These are phyloP conservation scores for Hydnum rufescens DNA, from an alignment of 768 basidiomycete genomes.

Conservation along the genomic window DNA sequence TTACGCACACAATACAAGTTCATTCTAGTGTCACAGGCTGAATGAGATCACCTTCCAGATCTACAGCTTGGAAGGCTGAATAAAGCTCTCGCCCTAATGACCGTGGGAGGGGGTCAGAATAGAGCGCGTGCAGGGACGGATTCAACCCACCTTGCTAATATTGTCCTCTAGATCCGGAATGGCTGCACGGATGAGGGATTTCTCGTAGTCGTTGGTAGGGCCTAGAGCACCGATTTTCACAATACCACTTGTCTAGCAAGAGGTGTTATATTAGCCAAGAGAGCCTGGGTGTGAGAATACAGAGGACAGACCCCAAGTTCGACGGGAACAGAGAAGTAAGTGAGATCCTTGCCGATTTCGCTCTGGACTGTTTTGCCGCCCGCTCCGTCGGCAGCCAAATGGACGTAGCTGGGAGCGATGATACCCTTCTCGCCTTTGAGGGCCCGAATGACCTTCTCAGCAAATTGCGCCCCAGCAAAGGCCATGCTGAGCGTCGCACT, in stretches of 20 bases:
- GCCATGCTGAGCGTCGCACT: conserved; percentile 97
- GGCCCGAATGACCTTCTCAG: conserved; percentile 63
- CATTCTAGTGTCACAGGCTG: too few species aligned
- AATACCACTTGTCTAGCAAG: conserved; percentile 49
- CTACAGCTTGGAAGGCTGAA: conserved; percentile 13
- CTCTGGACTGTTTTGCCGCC: conserved; percentile 57
- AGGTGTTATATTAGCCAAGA: background rate
- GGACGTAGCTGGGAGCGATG: conserved; percentile 66
- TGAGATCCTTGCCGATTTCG: conserved; percentile 56
- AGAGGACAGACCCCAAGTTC: conserved; percentile 54
- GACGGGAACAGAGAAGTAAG: conserved; percentile 78
- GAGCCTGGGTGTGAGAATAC: background rate
- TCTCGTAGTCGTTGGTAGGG: conserved; percentile 47
- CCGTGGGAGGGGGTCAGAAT: background rate
- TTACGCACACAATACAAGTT: too few species aligned
- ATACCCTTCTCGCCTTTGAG: conserved; percentile 77
- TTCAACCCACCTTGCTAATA: conserved; percentile 29
- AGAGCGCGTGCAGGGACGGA: background rate
- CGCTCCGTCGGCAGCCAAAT: conserved; percentile 46
- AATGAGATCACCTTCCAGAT: too few species aligned
- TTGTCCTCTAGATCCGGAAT: conserved; percentile 57
- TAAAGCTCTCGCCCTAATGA: conserved; percentile 13
- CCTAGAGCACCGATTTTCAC: conserved; percentile 70
- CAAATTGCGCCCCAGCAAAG: conserved; percentile 82
- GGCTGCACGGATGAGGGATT: conserved; percentile 56